Evolutionary conservation across 1,284 basidiomycete genomes (phyloP), one percentile per base, ranked within the genome.

Genomic region (Marasmius tenuissimus): DNA sequence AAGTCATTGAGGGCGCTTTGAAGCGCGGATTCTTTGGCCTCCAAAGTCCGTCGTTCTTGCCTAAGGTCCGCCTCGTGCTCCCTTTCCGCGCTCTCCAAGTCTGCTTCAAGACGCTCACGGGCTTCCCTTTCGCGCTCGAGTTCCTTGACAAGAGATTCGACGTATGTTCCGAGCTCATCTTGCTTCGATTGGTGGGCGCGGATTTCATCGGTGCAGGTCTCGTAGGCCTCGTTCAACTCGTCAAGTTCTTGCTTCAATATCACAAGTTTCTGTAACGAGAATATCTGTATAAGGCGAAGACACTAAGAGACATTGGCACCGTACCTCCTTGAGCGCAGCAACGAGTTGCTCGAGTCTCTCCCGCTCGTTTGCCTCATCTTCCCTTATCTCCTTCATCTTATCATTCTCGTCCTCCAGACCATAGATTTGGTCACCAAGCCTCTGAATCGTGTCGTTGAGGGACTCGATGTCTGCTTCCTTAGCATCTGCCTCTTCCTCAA

Each of bases 261-360:
- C 3, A 79, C 75, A 16, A 89, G 79, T 88, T 91, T 92, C 91
- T 93, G 70, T 52, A 58, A 55, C 67, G 39, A 63, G 52, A 61
- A 45, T 55, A n/a, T 34, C 39, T 22, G 45, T 34, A 48, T 22
- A 10, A 45, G 14, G 40, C 27, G 39, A 49, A 45, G 64, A 61
- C 39, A 12, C 6, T 35, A 53, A 16, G 42, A 38, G 22, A 22
- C 33, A 55, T 55, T 18, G 20, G 18, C 37, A 18, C 48, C 63
- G 45, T 56, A 90, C 94, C 73, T 95, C 91, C 73, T 96, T 96
- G 51, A 96, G 81, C 3, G 90, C 90, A 16, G 80, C 76, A 38
- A 86, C 78, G 4, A 95, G 77, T 20, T 85, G 87, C 66, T 93
- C 90, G 6, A 93, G 80, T 52, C 90, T 80, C 58, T 90, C 85